Evolutionary conservation across 768 basidiomycete genomes (phyloP).

Genomic region (Pleurotus platypus): DNA sequence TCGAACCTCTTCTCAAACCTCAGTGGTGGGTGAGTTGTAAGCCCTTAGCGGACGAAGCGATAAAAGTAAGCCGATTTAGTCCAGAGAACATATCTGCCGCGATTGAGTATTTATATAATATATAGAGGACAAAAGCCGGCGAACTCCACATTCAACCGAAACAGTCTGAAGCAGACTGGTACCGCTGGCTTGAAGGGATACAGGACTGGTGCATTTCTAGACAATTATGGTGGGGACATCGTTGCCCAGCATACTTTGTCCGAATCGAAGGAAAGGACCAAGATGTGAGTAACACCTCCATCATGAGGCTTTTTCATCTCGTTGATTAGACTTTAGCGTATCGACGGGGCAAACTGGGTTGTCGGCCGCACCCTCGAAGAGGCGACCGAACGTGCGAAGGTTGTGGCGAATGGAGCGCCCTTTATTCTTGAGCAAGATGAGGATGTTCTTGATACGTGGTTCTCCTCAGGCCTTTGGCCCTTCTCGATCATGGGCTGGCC

Average conservation of each 20-base stretch:
- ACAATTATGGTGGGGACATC: slow-evolving; percentile 99
- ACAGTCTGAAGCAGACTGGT: slow-evolving; percentile 91
- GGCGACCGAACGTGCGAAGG: slow-evolving; percentile 71
- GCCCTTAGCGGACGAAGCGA: slow-evolving; percentile 84
- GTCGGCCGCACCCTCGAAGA: slow-evolving; percentile 78
- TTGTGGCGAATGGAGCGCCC: slow-evolving; percentile 57
- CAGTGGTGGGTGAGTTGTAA: slow-evolving; percentile 99
- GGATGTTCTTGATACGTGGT: slow-evolving; percentile 99
- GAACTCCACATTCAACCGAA: slow-evolving; percentile 84
- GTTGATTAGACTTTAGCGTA: slow-evolving; percentile 31
- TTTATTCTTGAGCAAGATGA: slow-evolving; percentile 90
- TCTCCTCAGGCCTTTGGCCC: slow-evolving; percentile 96
- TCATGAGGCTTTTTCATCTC: too few relatives aligned
- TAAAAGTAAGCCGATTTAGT: slow-evolving; percentile 50
- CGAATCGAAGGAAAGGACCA: slow-evolving; percentile 72
- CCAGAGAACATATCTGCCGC: too few relatives aligned
- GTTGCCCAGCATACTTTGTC: slow-evolving; percentile 92
- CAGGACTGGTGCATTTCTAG: slow-evolving; percentile 99
- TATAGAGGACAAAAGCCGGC: slow-evolving; percentile 81
- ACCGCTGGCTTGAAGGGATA: slow-evolving; percentile 89
- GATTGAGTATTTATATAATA: background rate
- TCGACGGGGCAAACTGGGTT: slow-evolving; percentile 85
- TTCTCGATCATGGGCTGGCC: slow-evolving; percentile 99
- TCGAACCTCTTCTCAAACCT: slow-evolving; percentile 92
- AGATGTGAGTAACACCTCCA: slow-evolving; percentile 42